Base-by-base conservation (phyloP, 495 filamentous ascomycete genomes). In the Melanomma pulvis-pyrius region DNA sequence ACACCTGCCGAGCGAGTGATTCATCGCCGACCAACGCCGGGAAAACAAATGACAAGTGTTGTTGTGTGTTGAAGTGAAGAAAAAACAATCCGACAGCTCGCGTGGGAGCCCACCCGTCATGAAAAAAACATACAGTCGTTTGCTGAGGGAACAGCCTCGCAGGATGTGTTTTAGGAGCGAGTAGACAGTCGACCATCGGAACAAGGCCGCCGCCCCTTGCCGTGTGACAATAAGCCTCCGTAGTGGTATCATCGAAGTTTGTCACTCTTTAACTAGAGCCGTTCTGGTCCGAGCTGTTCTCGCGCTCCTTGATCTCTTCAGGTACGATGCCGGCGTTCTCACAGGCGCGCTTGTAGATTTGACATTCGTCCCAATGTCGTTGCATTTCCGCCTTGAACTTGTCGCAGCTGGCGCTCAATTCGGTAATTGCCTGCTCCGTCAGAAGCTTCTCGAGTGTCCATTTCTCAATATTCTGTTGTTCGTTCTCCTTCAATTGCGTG, bases 381-480 rank as follows among this genome's bases (percentile, higher is more conserved):
- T 90, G 85, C 66, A 85, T 86, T 68, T 93, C 90, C 28, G 81
- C 78, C 80, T 97, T 96, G 63, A 97, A 80, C 75, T 96, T 96
- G 60, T 96, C 91, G 74, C 93, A 94, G 61, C 89, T 92, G 3
- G 84, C 79, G 71, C 89, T 93, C 64, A 98, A 87, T 75, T 98
- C 93, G 25, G 85, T 84, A 65, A 98, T 96, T 19, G 96, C 96
- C 75, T 97, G 92, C 73, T 93, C 92, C 3, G 92, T 94, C 0
- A 97, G 85, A 48, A 98, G 86, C 78, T 97, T 98, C 80, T 96
- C 93, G 24, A 96, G 82, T 21, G 96, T 96, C 90, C 94, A 98
- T 75, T 96, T 96, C 76, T 97, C 92, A 61, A 92, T 91, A 74
- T 96, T 97, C 55, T 89, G 86, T 21, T 88, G 86, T 79, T 97